Evolutionary conservation across 1,284 basidiomycete genomes (phyloP).

Genomic region (Ceratobasidium sp.): DNA sequence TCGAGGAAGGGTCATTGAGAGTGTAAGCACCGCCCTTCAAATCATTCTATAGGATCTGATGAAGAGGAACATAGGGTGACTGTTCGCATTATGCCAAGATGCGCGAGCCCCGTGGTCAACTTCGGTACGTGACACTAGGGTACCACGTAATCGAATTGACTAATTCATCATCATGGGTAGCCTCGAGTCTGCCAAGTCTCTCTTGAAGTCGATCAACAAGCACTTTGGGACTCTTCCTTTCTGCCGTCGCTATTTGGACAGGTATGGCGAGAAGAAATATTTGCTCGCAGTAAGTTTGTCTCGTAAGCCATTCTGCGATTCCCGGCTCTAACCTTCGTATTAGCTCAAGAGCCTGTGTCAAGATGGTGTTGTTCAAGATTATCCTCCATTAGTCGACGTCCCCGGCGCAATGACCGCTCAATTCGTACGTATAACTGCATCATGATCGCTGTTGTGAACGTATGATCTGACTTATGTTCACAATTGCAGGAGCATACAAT

Average conservation of each 20-base stretch:
- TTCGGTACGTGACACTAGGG: slow-evolving; percentile 61
- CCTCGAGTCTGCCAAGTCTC: slow-evolving; percentile 82
- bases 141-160: background rate
- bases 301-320: slow-evolving; percentile 29
- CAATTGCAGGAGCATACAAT: slow-evolving; percentile 87
- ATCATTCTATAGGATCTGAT: no score
- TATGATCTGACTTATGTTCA: background rate
- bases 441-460: slow-evolving; percentile 27
- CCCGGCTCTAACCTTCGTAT: background rate
- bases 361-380: slow-evolving; percentile 89
- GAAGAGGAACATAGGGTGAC: no score
- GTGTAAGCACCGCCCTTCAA: slow-evolving; percentile 56
- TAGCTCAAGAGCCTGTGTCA: slow-evolving; percentile 90
- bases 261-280: slow-evolving; percentile 94
- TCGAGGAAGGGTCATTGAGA: slow-evolving; percentile 90
- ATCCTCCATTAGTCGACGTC: slow-evolving; percentile 91
- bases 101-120: slow-evolving; percentile 69
- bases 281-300: slow-evolving; percentile 77
- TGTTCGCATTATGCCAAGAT: slow-evolving; percentile 91
- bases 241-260: slow-evolving; percentile 93
- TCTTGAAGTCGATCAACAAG: slow-evolving; percentile 89
- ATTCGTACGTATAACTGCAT: slow-evolving; percentile 65
- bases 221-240: slow-evolving; percentile 97
- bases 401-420: slow-evolving; percentile 90
- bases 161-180: slow-evolving; percentile 53